Base-by-base conservation (phyloP, 345 rosid genomes). In the Corymbia maculata region DNA sequence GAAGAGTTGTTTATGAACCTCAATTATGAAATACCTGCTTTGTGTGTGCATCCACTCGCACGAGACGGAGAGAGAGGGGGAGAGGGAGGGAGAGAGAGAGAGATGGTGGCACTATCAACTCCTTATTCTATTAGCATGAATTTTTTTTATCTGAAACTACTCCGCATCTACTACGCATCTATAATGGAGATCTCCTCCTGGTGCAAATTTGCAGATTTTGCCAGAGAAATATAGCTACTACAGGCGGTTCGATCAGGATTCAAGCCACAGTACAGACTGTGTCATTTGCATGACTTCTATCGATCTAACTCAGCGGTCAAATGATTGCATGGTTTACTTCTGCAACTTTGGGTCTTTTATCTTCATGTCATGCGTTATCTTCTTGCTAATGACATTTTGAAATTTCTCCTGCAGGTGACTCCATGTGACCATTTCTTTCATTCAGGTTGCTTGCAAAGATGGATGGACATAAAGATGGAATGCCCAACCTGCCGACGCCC, bases 391-490 rank as follows among this genome's bases (percentile, higher is more conserved):
- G 28, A 75, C 15, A 42, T 49, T 36, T 55, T 44, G 57, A 42
- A 59, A 86, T 22, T 88, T 88, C 53, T 89, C 44, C 88, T 79
- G 84, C 94, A 98, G 99, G 98, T 95, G 88, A 98, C 99, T 14
- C 99, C 99, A 10, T 97, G 99, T 55, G 99, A 97, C 88, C 99
- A 98, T 91, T 96, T 95, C 92, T 98, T 98, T 91, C 99, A 98
- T 89, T 92, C 96, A 6, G 99, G 96, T 87, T 98, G 99, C 91
- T 93, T 98, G 90, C 99, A 95, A 92, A 94, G 98, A 91, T 98
- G 99, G 99, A 98, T 98, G 99, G 99, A 98, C 90, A 94, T 98
- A 91, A 98, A 98, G 93, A 98, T 98, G 99, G 99, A 98, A 92
- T 98, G 99, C 88, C 99, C 99, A 86, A 98, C 99, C 86, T 98